phyloP scores from a whole-genome alignment of 108 stramenopile genomes.

The Skeletonema tropicum region DNA sequence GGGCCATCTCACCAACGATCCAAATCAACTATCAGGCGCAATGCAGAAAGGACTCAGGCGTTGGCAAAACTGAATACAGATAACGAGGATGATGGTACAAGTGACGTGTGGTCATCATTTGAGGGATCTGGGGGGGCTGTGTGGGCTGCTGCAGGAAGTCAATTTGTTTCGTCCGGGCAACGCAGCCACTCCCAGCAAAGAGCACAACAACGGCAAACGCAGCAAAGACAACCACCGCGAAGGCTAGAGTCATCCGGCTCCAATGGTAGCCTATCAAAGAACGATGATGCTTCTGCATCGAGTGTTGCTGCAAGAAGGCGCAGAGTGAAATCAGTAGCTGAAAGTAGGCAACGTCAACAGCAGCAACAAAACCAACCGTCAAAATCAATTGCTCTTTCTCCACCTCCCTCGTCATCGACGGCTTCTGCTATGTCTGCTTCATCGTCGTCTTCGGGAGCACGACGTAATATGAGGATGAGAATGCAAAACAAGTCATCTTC shows the following conservation, averaged over 20 bases:
- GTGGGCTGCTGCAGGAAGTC: slow-evolving; percentile 4
- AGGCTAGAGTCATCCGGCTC: not conserved
- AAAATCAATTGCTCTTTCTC: not conserved
- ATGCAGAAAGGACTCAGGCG: not conserved
- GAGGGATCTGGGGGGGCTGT: not conserved
- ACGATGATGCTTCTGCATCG: slow-evolving; percentile 6
- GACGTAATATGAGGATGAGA: slow-evolving; percentile 39
- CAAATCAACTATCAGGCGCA: slow-evolving; percentile 4
- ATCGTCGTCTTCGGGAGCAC: slow-evolving; percentile 18
- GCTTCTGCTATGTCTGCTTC: not conserved
- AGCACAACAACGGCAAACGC: slow-evolving; percentile 9
- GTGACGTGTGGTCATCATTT: slow-evolving; percentile 13
- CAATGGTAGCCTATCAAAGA: not conserved
- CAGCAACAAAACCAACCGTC: not conserved
- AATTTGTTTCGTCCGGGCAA: not conserved
- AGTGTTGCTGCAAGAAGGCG: slow-evolving; percentile 26
- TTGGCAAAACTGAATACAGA: slow-evolving; percentile 3
- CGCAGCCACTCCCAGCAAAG: not conserved
- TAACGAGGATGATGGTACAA: not conserved
- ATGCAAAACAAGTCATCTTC: slow-evolving; percentile 19
- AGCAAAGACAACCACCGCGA: slow-evolving; percentile 1
- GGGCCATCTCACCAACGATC: not conserved
- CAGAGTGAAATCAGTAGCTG: not conserved
- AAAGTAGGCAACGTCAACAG: not conserved
- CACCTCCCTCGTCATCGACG: not conserved